Conservation (phyloP, 148 eudicot genomes). For the Cornus controversa region DNA sequence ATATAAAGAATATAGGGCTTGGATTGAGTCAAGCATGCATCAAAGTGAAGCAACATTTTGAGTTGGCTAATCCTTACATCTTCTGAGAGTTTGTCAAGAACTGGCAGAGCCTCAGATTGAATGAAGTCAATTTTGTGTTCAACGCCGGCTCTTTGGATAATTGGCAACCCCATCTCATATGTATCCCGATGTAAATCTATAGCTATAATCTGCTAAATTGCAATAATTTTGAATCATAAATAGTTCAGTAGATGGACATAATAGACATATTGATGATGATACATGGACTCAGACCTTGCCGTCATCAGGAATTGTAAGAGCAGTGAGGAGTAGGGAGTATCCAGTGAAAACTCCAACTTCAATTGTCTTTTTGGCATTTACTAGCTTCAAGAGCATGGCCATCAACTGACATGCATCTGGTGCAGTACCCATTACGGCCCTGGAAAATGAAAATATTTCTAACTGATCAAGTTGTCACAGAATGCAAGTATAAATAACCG, state of each 20-base stretch:
- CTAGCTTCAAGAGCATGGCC: slow-evolving; percentile 18
- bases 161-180: slow-evolving; percentile 44
- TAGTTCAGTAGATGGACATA: not conserved
- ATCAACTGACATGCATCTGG: slow-evolving; percentile 20
- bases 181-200: slow-evolving; percentile 32
- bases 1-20: not conserved
- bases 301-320: slow-evolving; percentile 25
- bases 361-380: slow-evolving; percentile 27
- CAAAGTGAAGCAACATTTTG: not conserved
- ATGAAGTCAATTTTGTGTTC: slow-evolving; percentile 54
- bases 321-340: slow-evolving; percentile 30
- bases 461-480: too few species aligned
- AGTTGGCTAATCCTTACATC: slow-evolving; percentile 14
- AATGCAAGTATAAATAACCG: too few species aligned
- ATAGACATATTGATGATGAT: not conserved
- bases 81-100: slow-evolving; percentile 28
- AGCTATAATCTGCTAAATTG: slow-evolving; percentile 30
- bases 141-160: slow-evolving; percentile 41
- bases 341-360: slow-evolving; percentile 37
- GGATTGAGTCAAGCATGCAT: not conserved
- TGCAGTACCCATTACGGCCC: slow-evolving; percentile 5
- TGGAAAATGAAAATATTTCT: not conserved
- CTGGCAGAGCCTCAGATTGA: slow-evolving; percentile 28
- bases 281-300: slow-evolving; percentile 13
- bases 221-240: too few species aligned